Percentiles rank a stretch among this genome's conserved stretches.
Conservation (phyloP, 140 eudicot genomes). For the Ambrosia hybrid region DNA sequence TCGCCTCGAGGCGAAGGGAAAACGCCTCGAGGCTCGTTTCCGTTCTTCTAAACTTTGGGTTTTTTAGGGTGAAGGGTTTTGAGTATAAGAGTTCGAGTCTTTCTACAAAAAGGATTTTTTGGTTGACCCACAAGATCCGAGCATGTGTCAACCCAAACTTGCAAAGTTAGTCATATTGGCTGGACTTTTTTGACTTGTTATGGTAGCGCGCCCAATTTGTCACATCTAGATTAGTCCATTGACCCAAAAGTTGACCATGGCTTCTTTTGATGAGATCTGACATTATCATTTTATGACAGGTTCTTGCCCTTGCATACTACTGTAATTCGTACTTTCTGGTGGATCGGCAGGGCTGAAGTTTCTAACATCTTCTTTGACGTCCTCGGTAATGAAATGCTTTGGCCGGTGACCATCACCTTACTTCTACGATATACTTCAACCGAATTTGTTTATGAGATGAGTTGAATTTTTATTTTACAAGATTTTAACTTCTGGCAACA, state of each 20-base stretch:
- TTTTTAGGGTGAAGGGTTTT: neutral
- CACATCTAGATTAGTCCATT: neutral
- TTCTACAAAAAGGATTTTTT: neutral
- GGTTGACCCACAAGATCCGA: neutral
- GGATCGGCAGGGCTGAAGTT: conserved; percentile 91
- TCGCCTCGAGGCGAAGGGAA: too few relatives aligned
- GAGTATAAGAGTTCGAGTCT: too few relatives aligned
- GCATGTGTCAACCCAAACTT: neutral
- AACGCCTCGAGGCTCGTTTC: too few relatives aligned
- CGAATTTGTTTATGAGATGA: conserved; percentile 14
- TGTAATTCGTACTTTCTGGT: conserved; percentile 90
- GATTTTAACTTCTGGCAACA: conserved; percentile 8
- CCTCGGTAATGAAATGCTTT: conserved; percentile 64
- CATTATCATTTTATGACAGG: conserved; percentile 40
- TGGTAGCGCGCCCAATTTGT: neutral
- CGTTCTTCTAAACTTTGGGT: too few relatives aligned
- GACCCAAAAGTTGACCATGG: conserved; percentile 1
- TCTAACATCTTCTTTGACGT: conserved; percentile 63
- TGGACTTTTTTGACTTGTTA: neutral
- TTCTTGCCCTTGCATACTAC: conserved; percentile 87
- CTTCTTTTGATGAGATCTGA: conserved; percentile 11
- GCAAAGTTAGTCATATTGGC: neutral
- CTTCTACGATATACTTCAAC: conserved; percentile 4
- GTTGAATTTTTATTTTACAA: neutral
- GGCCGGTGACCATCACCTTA: conserved; percentile 57